Base-by-base conservation (phyloP, 2,329 filamentous ascomycete genomes). In the Ophiostoma australiae region DNA sequence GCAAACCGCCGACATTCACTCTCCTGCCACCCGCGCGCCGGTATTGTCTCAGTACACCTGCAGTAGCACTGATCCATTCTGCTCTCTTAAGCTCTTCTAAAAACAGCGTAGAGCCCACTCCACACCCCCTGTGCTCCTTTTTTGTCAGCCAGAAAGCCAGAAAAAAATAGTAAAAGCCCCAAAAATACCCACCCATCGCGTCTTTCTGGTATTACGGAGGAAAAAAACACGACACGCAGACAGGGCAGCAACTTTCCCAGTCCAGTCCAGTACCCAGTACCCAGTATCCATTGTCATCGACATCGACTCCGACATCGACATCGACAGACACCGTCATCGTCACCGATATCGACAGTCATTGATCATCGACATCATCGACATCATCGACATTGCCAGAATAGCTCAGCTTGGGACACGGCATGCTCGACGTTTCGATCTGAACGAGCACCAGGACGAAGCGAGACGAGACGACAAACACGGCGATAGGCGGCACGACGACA, bases 191-290 rank as follows among this genome's bases (percentile, higher is more conserved):
- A 67, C 66, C 20, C 37, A 67, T 67, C 66, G 66, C 66, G 66
- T 67, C 66, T 15, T 67, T n/a, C 52, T 41, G 44, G 37, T 39
- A 67, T 11, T 31, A 27, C 55, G 27, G 23, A 17, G 61, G 35
- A 66, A 67, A 66, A 66, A 67, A 67, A 67, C 66, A 67, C 66
- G 66, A 67, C 66, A 67, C 66, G 37, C 44, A 48, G 17, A 7
- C 37, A 39, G 37, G 37, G 37, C 4, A 17, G 23, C 58, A 65
- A 65, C 58, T 23, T 35, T 66, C 17, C 63, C 0, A 66, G 10
- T 20, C 63, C 0, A 66, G 10, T 20, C 31, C 17, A 39, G 27
- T 31, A 31, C 3, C 27, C 27, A 31, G 39, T 41, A 4, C 3
- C 15, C 37, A 7, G 20, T 37, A 13, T 48, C 35, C 37, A 44